phyloP scores from a whole-genome alignment of 2,329 filamentous ascomycete species.

The Ceratocystis cacaofunesta region DNA sequence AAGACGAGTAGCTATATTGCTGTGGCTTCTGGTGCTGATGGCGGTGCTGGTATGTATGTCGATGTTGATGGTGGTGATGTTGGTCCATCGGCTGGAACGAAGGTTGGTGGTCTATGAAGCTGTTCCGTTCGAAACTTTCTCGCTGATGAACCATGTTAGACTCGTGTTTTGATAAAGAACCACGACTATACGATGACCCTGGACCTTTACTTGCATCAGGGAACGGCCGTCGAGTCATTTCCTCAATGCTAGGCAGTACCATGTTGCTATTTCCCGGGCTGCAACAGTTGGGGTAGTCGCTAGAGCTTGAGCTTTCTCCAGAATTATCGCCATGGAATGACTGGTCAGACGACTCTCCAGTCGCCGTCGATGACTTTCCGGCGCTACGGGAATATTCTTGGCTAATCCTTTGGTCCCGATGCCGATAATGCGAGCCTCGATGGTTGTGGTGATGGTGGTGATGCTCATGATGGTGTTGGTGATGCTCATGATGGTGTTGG shows the following conservation, averaged over 20 bases:
- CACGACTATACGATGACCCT: not conserved
- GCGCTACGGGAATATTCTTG: not conserved
- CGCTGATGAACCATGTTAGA: not conserved
- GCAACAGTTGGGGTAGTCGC: not conserved
- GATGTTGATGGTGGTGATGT: conserved; percentile 1
- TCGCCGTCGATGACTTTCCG: not conserved
- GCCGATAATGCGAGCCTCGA: conserved; percentile 3
- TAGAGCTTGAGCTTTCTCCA: not conserved
- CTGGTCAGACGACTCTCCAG: not conserved
- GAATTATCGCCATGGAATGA: not conserved
- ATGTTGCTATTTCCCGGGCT: not conserved
- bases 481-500: conserved; percentile 10
- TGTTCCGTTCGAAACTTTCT: not conserved
- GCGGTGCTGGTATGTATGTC: no score
- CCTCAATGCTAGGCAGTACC: conserved; percentile 1
- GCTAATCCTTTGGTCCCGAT: conserved; percentile 2
- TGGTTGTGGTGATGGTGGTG: conserved; percentile 13
- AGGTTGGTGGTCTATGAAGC: not conserved
- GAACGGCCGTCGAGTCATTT: not conserved
- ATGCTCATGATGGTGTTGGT: conserved; percentile 12
- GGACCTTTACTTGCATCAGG: not conserved
- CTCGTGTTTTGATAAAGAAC: not conserved
- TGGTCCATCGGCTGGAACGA: not conserved
- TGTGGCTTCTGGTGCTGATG: not conserved
- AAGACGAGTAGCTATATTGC: not conserved